Evolutionary conservation across 805 yeast species (phyloP), one percentile per base, ranked within the genome.

Genomic region (Kurtzmaniella cleridarum): DNA sequence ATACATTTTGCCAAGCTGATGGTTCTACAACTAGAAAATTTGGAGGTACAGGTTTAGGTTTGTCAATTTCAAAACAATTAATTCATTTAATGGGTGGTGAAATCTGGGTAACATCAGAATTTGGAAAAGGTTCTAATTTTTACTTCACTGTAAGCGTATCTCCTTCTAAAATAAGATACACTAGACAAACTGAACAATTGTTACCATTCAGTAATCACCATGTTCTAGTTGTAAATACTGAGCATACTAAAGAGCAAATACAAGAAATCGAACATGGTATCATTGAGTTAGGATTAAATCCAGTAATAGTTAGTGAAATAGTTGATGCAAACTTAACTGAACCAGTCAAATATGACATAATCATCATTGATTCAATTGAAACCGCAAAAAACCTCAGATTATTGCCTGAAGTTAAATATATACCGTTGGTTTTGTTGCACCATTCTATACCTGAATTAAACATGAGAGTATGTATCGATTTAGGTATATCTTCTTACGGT

Each of bases 21-120:
- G 96, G 96, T 31, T 85, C 95, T 4, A 87, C 95, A 2, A 87
- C 95, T 1, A 76, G 95, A 57, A 86, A 86, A 60, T 88, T 87
- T 57, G 96, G 95, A 51, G 96, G 96, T 53, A 88, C 95, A 3
- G 96, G 96, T 46, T 70, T 87, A 34, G 96, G 96, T 13, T 70
- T 87, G 40, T 84, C 95, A 2, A 87, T 87, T 58, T 88, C 95
- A 8, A 86, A 85, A 59, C 88, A 86, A 51, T 72, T 87, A 49
- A 87, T 88, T 53, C 90, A 85, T 53, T 71, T 87, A 47, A 87
- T 88, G 95, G 95, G 95, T 32, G 96, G 95, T 56, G 91, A 84
- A 46, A 86, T 87, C 45, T 86, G 95, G 95, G 95, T 88, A 20
- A 77, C 85, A 16, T 84, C 95, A 0, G 74, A 73, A 43, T 84